phyloP scores from a whole-genome alignment of 2,329 filamentous ascomycete species.

The Pseudogymnoascus pannorum region DNA sequence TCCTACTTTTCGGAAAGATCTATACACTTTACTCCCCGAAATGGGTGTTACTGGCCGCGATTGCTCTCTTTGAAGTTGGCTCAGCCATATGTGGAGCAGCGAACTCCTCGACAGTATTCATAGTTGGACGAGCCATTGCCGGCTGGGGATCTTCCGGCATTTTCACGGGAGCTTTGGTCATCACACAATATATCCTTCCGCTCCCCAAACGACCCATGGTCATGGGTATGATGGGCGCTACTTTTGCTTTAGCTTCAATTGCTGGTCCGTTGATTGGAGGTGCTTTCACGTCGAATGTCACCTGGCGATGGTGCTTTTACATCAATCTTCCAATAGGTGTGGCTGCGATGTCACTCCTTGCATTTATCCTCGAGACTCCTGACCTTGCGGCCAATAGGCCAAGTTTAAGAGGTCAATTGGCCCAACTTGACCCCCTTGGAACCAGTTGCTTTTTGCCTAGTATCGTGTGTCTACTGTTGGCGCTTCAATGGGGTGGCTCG shows the following conservation, averaged over 20 bases:
- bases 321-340: conserved; percentile 35
- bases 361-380: no score
- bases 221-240: conserved; percentile 17
- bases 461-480: conserved; percentile 30
- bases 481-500: conserved; percentile 36
- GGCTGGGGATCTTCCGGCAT: conserved; percentile 25
- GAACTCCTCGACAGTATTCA: conserved; percentile 25
- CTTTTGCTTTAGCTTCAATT: conserved; percentile 21
- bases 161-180: conserved; percentile 25
- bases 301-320: conserved; percentile 28
- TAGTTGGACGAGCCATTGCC: conserved; percentile 27
- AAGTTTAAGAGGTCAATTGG: no score
- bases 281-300: conserved; percentile 31
- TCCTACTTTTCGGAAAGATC: conserved; percentile 20
- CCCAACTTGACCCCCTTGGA: no score
- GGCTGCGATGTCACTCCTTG: conserved; percentile 24
- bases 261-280: conserved; percentile 32
- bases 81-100: conserved; percentile 24
- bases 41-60: conserved; percentile 20
- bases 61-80: conserved; percentile 27
- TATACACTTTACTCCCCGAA: conserved; percentile 26
- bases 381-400: no score
- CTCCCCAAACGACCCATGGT: conserved; percentile 17
- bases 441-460: no score
- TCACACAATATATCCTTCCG: conserved; percentile 22